phyloP scores from a whole-genome alignment of 257 asterid genomes.

The Apocynum venetum region DNA sequence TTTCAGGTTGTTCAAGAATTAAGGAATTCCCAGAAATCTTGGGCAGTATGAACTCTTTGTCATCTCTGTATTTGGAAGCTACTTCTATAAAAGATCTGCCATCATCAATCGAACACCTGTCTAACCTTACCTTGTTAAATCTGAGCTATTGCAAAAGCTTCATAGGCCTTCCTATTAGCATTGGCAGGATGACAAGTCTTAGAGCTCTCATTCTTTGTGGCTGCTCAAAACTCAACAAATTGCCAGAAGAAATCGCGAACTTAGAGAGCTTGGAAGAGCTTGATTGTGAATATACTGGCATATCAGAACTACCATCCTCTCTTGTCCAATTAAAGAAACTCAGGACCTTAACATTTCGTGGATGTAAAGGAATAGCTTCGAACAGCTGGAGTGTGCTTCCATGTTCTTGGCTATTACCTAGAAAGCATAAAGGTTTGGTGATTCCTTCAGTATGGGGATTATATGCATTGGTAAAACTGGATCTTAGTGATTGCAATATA shows the following conservation, averaged over 20 bases:
- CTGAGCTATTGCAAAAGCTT: constrained; percentile 14
- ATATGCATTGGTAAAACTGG: constrained; percentile 11
- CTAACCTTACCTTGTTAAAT: constrained; percentile 14
- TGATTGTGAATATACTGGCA: constrained; percentile 8
- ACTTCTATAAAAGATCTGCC: constrained; percentile 14
- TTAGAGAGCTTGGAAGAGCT: constrained; percentile 11
- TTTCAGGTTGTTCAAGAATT: constrained; percentile 19
- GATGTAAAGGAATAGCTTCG: constrained; percentile 10
- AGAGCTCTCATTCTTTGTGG: constrained; percentile 13
- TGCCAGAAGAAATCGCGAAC: constrained; percentile 13
- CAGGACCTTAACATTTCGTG: constrained; percentile 15
- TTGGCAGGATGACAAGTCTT: constrained; percentile 2
- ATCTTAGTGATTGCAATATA: constrained; percentile 19
- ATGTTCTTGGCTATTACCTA: not conserved
- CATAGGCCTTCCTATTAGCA: constrained; percentile 3
- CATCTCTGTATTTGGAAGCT: constrained; percentile 1
- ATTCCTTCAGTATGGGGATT: constrained; percentile 13
- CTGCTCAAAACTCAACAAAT: constrained; percentile 16
- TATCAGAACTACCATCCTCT: constrained; percentile 9
- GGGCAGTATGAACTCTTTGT: constrained; percentile 1
- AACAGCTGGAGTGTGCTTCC: not conserved
- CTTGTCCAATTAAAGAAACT: constrained; percentile 13
- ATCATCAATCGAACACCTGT: constrained; percentile 2
- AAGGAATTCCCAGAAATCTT: constrained; percentile 13
- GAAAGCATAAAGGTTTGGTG: not conserved